Evolutionary conservation across 768 basidiomycete species (phyloP).

Genomic region (Trametopsis cervina): DNA sequence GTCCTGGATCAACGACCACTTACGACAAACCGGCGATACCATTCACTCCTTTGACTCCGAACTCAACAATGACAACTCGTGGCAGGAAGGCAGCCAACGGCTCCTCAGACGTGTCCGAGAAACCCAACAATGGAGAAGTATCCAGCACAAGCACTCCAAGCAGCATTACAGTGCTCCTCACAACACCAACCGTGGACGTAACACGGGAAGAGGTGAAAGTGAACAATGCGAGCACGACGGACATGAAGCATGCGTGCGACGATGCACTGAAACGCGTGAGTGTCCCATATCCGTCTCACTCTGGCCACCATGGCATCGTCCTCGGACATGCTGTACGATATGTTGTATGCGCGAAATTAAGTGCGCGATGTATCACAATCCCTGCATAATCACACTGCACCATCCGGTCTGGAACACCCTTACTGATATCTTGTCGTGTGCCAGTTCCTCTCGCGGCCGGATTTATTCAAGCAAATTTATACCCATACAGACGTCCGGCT

Average conservation of each 20-base stretch:
- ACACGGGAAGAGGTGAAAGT: constrained; percentile 36
- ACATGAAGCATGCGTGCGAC: constrained; percentile 58
- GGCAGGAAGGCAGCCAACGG: constrained; percentile 16
- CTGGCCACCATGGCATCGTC: no score
- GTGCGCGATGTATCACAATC: not conserved
- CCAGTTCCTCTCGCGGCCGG: constrained; percentile 74
- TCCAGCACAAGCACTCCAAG: constrained; percentile 7
- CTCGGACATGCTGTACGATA: no score
- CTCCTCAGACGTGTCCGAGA: constrained; percentile 6
- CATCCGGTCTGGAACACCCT: not conserved
- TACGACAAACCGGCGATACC: constrained; percentile 3
- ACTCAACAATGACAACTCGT: constrained; percentile 10
- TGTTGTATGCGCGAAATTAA: no score
- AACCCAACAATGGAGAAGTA: constrained; percentile 6
- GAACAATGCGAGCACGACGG: constrained; percentile 43
- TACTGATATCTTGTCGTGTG: not conserved
- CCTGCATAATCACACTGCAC: not conserved
- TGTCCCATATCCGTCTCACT: no score
- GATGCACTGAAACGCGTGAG: constrained; percentile 85
- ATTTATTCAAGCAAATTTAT: constrained; percentile 81
- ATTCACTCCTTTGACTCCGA: not conserved
- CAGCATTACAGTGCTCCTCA: constrained; percentile 12
- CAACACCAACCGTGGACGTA: constrained; percentile 15
- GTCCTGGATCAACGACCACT: not conserved
- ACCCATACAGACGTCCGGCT: constrained; percentile 86